phyloP scores from a whole-genome alignment of 306 rosid genomes.

The Cercis canadensis region DNA sequence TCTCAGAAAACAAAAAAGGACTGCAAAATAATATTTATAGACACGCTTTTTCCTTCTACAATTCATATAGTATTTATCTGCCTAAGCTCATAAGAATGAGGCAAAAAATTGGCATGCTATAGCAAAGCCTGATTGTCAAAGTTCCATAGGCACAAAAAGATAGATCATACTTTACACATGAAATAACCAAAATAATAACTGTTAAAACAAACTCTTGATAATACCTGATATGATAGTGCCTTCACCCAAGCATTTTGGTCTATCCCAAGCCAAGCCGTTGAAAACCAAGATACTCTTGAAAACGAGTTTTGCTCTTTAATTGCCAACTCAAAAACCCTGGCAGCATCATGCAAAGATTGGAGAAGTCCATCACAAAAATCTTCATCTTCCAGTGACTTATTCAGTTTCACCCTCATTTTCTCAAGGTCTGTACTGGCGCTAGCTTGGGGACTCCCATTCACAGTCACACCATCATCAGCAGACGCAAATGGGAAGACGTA shows the following conservation, averaged over 20 bases:
- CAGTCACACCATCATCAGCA: constrained; percentile 78
- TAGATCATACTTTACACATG: constrained; percentile 19
- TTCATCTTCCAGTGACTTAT: constrained; percentile 68
- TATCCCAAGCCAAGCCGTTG: constrained; percentile 87
- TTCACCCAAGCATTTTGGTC: constrained; percentile 95
- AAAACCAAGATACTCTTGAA: constrained; percentile 69
- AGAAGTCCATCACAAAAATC: constrained; percentile 78
- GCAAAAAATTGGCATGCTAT: constrained; percentile 7
- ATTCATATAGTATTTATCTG: too few species aligned
- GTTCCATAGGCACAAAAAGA: constrained; percentile 11
- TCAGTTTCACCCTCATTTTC: constrained; percentile 67
- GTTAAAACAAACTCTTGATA: constrained; percentile 3
- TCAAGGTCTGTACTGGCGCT: constrained; percentile 69
- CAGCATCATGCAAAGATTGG: constrained; percentile 85
- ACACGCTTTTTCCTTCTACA: too few species aligned
- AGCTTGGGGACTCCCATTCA: constrained; percentile 79
- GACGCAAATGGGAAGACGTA: constrained; percentile 57
- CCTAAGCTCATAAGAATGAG: constrained; percentile 12
- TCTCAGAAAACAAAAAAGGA: too few species aligned
- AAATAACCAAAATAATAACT: constrained; percentile 13
- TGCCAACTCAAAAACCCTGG: constrained; percentile 91
- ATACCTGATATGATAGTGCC: constrained; percentile 86
- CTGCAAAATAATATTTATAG: too few species aligned
- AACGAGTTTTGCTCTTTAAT: constrained; percentile 72
- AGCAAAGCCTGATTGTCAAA: constrained; percentile 33